A percentile compares a stretch with the other conserved stretches of the same genome.
Conservation (phyloP, 2,329 filamentous ascomycete genomes). For the Myriosclerotinia curreyana region DNA sequence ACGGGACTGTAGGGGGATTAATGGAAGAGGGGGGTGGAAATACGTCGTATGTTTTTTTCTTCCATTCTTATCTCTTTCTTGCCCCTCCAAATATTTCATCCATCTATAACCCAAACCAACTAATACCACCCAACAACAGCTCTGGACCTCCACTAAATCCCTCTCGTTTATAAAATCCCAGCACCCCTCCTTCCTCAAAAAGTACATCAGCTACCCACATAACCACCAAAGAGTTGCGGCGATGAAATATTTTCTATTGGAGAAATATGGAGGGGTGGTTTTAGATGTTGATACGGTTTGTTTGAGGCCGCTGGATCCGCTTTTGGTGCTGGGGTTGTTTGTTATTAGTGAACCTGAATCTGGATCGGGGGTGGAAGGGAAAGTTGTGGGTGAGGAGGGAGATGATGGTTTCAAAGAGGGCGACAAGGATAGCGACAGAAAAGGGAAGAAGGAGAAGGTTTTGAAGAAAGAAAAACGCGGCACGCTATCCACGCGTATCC, state of each 20-base stretch:
- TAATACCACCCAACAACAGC: not conserved
- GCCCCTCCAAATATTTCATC: not conserved
- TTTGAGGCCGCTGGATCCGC: not conserved
- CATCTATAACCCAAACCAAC: not conserved
- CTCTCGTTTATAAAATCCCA: not conserved
- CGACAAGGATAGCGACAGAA: not conserved
- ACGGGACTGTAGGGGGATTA: not conserved
- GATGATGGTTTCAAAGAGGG: no score
- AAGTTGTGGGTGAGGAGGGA: no score
- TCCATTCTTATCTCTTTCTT: not conserved
- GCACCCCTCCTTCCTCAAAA: not conserved
- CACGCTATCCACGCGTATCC: not conserved
- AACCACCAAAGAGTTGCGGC: not conserved
- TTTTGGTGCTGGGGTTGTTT: constrained; percentile 1
- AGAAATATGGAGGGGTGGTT: not conserved
- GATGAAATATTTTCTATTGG: not conserved
- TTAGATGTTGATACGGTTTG: not conserved
- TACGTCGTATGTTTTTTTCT: not conserved
- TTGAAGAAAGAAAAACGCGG: not conserved
- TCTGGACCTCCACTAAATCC: constrained; percentile 2
- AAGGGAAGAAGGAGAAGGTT: not conserved
- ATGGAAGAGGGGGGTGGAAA: not conserved
- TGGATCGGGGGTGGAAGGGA: no score
- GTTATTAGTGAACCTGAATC: not conserved
- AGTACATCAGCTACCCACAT: not conserved